Base-by-base conservation (phyloP, 2,329 filamentous ascomycete species). In the Aspergillus neoniger region DNA sequence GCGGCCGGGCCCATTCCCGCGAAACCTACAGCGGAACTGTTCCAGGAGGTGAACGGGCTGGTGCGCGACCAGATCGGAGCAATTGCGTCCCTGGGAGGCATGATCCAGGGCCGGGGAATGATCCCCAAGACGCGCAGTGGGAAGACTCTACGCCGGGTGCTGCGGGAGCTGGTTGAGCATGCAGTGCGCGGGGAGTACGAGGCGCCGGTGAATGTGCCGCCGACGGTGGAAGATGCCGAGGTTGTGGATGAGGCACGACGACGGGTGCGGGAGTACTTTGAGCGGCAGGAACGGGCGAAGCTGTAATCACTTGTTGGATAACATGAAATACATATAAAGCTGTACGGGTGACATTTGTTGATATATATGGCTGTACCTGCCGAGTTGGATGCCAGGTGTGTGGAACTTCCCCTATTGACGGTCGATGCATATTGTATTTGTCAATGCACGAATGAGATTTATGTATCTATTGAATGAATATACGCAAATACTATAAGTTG, bases 41-140 rank as follows among this genome's bases (percentile, higher is more conserved):
- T 85, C 65, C 64, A 65, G 2, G 71, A 69, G 12, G 67, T 80
- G 48, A 81, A 81, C 59, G 17, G 76, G 30, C 82, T 88, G 3
- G 88, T 97, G 3, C 87, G 92, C 25, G 82, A 83, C 36, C 91
- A 96, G 70, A 95, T 98, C 57, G 93, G 93, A 6, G 87, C 91
- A 21, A 96, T 98, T 64, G 93, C 94, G 1, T 86, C 86, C 2
- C 82, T 98, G 0, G 92, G 92, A 8, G 93, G 93, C 2, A 89
- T 96, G 70, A 90, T 96, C 55, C 90, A 92, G 60, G 91, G 91
- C 41, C 87, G 87, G 66, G 88, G 88, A 15, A 93, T 96, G 83
- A 96, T 97, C 55, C 93, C 94, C 5, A 93, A 93, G 80, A 97
- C 94, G 15, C 80, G 93, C 28, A 92, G 89, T n/a, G 94, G 94